A percentile compares a stretch with the other conserved stretches of the same genome.
Conservation (phyloP, 2,329 filamentous ascomycete genomes). For the Penicillium psychrosexuale region DNA sequence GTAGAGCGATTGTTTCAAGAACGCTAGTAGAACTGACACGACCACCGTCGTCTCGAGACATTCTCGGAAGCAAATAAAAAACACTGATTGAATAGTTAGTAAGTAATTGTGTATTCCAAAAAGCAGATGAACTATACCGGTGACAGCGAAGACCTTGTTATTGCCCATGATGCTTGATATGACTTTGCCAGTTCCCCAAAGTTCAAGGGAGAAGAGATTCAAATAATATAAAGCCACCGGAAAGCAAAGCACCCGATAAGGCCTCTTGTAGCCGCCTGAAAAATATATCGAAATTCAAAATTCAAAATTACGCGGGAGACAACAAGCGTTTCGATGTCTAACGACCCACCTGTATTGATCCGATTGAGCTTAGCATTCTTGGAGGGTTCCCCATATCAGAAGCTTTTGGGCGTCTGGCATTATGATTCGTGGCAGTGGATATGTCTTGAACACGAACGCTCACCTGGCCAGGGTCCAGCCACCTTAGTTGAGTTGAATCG, state of each 20-base stretch:
- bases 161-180: conserved; percentile 15
- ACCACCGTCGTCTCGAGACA: conserved; percentile 80
- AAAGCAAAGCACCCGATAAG: neutral
- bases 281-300: neutral
- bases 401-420: neutral
- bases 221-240: neutral
- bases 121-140: conserved; percentile 10
- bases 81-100: conserved; percentile 16
- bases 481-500: neutral
- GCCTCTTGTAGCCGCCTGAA: neutral
- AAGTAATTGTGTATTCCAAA: neutral
- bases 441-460: neutral
- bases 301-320: neutral
- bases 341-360: neutral
- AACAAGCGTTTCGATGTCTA: neutral
- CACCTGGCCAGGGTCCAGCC: neutral
- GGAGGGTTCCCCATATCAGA: neutral
- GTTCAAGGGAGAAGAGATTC: neutral
- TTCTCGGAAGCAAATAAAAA: conserved; percentile 63
- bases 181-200: neutral
- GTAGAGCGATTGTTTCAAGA: conserved; percentile 76
- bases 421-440: neutral
- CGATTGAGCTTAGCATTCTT: neutral
- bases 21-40: conserved; percentile 80
- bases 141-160: conserved; percentile 23